Percentiles rank a stretch among this genome's conserved stretches.
Conservation (phyloP, 2,329 filamentous ascomycete species). For the Aureobasidium zeae region DNA sequence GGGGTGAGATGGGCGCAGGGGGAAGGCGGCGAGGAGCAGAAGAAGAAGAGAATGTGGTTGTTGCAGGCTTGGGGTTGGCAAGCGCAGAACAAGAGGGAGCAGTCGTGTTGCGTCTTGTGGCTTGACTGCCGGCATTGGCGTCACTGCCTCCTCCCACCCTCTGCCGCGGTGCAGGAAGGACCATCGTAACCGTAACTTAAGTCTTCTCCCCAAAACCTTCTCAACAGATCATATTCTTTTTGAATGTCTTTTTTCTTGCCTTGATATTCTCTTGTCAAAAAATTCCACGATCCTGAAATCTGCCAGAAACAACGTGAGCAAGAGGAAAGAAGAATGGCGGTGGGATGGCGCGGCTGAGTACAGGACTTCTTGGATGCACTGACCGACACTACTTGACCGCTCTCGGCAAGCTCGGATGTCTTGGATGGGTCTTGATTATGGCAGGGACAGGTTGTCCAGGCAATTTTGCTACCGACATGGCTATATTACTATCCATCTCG, state of each 20-base stretch:
- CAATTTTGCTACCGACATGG: too few species aligned
- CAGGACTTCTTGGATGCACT: too few species aligned
- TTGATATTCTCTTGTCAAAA: too few species aligned
- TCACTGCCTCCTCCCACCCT: conserved; percentile 1
- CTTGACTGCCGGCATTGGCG: conserved; percentile 6
- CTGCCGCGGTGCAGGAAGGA: not conserved
- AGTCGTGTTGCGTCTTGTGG: conserved; percentile 10
- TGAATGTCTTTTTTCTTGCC: not conserved
- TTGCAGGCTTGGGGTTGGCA: not conserved
- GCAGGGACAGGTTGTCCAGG: too few species aligned
- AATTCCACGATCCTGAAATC: too few species aligned
- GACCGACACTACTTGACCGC: not conserved
- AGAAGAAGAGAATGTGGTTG: not conserved
- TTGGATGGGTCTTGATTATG: too few species aligned
- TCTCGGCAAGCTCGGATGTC: conserved; percentile 1
- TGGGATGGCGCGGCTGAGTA: too few species aligned
- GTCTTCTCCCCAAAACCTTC: not conserved
- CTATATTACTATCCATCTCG: too few species aligned
- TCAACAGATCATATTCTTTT: conserved; percentile 7
- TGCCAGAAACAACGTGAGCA: too few species aligned
- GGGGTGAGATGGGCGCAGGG: conserved; percentile 3
- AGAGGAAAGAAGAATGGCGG: too few species aligned
- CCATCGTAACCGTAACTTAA: conserved; percentile 10
- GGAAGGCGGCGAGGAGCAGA: not conserved
- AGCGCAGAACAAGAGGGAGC: too few species aligned